Evolutionary conservation across 208 protist genomes (phyloP).

Genomic region (Acanthamoeba healyi): DNA sequence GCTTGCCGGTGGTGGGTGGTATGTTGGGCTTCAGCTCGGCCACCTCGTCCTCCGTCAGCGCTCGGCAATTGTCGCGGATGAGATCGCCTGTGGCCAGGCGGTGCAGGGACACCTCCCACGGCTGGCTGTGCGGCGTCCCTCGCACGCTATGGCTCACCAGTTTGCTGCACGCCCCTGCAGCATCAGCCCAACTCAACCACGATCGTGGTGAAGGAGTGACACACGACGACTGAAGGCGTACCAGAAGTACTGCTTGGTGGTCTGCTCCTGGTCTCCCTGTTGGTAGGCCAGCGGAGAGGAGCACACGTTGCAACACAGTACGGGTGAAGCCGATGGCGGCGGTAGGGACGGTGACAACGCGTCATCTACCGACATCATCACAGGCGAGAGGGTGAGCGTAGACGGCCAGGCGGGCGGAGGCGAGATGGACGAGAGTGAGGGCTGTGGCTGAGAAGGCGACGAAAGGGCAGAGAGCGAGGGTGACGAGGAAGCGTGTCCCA

Average conservation of each 20-base stretch:
- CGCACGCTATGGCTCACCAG: conserved; percentile 28
- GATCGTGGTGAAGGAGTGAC: not conserved
- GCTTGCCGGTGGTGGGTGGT: not conserved
- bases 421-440: not conserved
- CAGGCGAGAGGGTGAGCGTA: too few species aligned
- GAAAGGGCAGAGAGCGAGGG: not conserved
- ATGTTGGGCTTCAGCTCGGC: not conserved
- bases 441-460: not conserved
- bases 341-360: not conserved
- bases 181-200: not conserved
- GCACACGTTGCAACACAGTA: conserved; percentile 43
- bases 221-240: not conserved
- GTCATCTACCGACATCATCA: too few species aligned
- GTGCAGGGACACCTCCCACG: conserved; percentile 15
- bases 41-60: conserved; percentile 49
- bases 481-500: not conserved
- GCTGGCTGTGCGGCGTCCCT: not conserved
- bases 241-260: conserved; percentile 44
- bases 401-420: not conserved
- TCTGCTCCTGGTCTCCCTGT: not conserved
- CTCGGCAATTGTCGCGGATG: conserved; percentile 37
- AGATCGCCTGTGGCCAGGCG: not conserved
- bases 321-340: not conserved
- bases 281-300: conserved; percentile 12
- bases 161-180: not conserved